A percentile compares a stretch with the other conserved stretches of the same genome.
Conservation (phyloP, 202 grass and related monocot genomes). For the Dendrocalamus latiflorus region DNA sequence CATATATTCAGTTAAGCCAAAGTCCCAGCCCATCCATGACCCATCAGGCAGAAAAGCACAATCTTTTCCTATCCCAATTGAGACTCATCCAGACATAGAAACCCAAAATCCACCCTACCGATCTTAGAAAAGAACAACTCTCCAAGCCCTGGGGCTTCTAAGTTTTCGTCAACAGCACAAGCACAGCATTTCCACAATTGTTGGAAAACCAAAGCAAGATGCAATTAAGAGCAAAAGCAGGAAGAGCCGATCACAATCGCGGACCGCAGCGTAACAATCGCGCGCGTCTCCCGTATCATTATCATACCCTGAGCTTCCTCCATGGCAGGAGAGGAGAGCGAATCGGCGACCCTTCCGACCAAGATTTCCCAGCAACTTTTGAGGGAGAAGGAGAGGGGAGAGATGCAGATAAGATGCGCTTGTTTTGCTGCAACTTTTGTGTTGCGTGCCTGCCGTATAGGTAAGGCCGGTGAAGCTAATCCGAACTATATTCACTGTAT, state of each 20-base stretch:
- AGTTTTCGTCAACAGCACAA: background rate
- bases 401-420: background rate
- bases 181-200: background rate
- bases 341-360: background rate
- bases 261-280: background rate
- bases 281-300: background rate
- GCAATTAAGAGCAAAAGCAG: background rate
- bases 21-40: background rate
- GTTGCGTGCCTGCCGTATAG: background rate
- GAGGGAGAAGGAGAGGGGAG: background rate
- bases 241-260: background rate
- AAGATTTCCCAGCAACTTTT: background rate
- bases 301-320: conserved; percentile 31
- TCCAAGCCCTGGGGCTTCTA: no score
- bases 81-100: background rate
- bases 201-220: background rate
- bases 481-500: no score
- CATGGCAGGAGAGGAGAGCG: background rate
- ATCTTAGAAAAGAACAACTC: background rate
- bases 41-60: background rate
- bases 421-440: no score
- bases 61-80: background rate
- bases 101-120: background rate
- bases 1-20: background rate
- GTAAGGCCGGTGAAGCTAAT: no score